Percentiles rank a stretch among this genome's conserved stretches.
phyloP scores from a whole-genome alignment of 2,329 filamentous ascomycete species.

The Neurospora sp. region DNA sequence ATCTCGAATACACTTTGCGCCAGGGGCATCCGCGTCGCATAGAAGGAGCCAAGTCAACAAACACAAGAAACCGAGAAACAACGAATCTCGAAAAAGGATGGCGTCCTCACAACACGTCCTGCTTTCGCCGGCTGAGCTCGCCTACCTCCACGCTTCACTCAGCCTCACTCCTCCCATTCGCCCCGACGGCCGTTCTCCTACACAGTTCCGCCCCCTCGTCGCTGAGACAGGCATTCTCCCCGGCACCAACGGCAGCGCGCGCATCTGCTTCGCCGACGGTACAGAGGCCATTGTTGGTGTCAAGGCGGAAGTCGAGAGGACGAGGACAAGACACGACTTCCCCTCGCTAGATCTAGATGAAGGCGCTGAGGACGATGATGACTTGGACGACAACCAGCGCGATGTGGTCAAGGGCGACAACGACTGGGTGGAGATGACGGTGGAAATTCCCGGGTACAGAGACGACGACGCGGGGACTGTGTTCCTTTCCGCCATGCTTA shows the following conservation, averaged over 20 bases:
- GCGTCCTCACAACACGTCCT: slow-evolving; percentile 58
- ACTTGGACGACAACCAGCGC: slow-evolving; percentile 17
- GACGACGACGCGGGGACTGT: slow-evolving; percentile 88
- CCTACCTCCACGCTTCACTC: slow-evolving; percentile 86
- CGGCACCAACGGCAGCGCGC: slow-evolving; percentile 81
- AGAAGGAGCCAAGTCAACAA: neutral
- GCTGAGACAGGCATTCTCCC: slow-evolving; percentile 89
- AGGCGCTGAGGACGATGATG: slow-evolving; percentile 19
- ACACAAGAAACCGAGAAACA: neutral
- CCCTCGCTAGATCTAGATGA: slow-evolving; percentile 15
- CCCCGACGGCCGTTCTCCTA: slow-evolving; percentile 71
- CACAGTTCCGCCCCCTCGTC: slow-evolving; percentile 81
- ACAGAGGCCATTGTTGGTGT: slow-evolving; percentile 93
- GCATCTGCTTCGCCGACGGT: slow-evolving; percentile 89
- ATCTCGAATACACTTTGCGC: neutral
- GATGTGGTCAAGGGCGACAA: slow-evolving; percentile 33
- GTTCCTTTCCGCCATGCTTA: slow-evolving; percentile 80
- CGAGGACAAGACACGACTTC: slow-evolving; percentile 25
- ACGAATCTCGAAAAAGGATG: slow-evolving; percentile 31
- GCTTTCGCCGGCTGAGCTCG: slow-evolving; percentile 90
- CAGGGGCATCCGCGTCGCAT: neutral
- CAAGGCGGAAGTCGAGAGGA: slow-evolving; percentile 88
- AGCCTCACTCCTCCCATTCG: slow-evolving; percentile 74
- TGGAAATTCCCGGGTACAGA: slow-evolving; percentile 83
- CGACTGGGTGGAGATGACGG: slow-evolving; percentile 81